phyloP scores from a whole-genome alignment of 176 grass and related monocot genomes.

The Aegilops tauschii region DNA sequence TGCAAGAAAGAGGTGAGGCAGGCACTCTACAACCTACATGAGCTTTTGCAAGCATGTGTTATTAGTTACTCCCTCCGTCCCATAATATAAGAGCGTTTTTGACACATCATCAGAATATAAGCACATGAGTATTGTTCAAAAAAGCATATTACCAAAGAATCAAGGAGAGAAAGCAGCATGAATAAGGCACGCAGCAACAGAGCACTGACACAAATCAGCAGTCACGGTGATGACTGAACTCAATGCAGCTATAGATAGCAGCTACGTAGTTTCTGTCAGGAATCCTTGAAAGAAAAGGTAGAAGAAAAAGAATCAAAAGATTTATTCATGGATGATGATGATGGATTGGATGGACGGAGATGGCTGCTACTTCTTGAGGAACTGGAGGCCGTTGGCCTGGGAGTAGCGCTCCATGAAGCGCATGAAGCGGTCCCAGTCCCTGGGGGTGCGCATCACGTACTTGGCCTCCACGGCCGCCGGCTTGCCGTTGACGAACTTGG shows the following conservation, averaged over 20 bases:
- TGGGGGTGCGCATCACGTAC: constrained; percentile 1
- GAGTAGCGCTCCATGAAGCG: constrained; percentile 21
- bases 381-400: constrained; percentile 10
- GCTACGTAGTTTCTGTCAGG: neutral
- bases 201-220: neutral
- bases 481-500: constrained; percentile 20
- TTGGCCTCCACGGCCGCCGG: neutral
- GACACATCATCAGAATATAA: neutral
- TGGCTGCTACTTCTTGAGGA: constrained; percentile 1
- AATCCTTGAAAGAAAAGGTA: neutral
- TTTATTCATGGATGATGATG: neutral
- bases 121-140: neutral
- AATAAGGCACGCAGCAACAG: neutral
- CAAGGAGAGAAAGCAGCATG: neutral
- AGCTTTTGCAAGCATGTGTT: neutral
- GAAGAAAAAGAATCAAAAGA: neutral
- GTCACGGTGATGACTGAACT: neutral
- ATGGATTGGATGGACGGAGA: neutral
- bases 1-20: constrained; percentile 31
- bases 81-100: too few relatives aligned
- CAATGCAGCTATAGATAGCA: neutral
- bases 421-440: constrained; percentile 17
- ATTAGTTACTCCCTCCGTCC: neutral
- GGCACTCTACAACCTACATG: neutral
- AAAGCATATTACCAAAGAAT: neutral